These are phyloP conservation scores for Gossypium sturtianum DNA, from an alignment of 345 rosid species.

Conservation along the genomic window DNA sequence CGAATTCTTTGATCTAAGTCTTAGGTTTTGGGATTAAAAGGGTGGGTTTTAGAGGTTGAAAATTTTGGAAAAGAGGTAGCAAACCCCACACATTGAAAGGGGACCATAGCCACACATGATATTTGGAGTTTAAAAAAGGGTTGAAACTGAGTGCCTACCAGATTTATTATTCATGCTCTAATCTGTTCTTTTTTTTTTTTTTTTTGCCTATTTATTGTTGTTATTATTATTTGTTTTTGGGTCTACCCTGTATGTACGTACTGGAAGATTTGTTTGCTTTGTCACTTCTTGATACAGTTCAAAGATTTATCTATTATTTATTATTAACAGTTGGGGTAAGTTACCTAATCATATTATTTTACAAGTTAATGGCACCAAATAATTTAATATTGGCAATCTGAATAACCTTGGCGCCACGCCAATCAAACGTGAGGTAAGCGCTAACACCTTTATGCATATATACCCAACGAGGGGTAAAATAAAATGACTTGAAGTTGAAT, in stretches of 20 bases:
- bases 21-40: conserved; percentile 6
- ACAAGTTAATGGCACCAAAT: too few relatives aligned
- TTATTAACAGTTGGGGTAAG: too few relatives aligned
- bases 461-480: too few relatives aligned
- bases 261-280: neutral
- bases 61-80: conserved; percentile 21
- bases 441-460: too few relatives aligned
- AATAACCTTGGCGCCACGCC: too few relatives aligned
- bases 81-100: conserved; percentile 30
- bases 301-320: too few relatives aligned
- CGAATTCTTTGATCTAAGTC: conserved; percentile 5
- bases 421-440: too few relatives aligned
- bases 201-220: too few relatives aligned
- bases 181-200: neutral
- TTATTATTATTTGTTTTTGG: too few relatives aligned
- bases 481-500: too few relatives aligned
- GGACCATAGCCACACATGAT: conserved; percentile 6
- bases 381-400: too few relatives aligned
- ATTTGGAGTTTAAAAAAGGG: conserved; percentile 3
- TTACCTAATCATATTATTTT: too few relatives aligned
- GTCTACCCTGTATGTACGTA: neutral
- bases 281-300: neutral
- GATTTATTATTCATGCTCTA: conserved; percentile 11
- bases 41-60: conserved; percentile 4
- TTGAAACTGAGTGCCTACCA: conserved; percentile 5